Evolutionary conservation across 768 basidiomycete genomes (phyloP), one percentile per base, ranked within the genome.

Genomic region (Asterophora parasitica): DNA sequence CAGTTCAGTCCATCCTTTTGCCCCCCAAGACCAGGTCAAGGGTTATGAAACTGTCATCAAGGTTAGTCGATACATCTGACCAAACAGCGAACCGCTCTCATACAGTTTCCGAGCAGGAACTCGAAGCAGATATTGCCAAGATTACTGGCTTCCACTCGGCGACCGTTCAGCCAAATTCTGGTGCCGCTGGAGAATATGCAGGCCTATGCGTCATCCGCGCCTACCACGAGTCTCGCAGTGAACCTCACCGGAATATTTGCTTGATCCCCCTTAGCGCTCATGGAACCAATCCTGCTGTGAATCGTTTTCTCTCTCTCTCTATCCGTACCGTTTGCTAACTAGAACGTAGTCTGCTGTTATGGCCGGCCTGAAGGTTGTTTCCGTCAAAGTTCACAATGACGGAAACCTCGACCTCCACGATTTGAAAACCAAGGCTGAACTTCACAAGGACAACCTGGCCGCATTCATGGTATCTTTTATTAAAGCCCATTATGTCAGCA

Each of bases 121-220:
- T 99, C 48, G 92, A 95, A 64, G 67, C 75, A 16, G 91, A 97
- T 70, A 75, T 99, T 6, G 91, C 90, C 75, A 86, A 78, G 59
- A 90, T 98, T 50, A 98, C 96, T 10, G 96, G 96, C n/a, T 96
- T 97, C 72, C 79, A 91, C 55, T 83, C 92, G 15, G 92, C 92
- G 51, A 94, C 92, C 0, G 77, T 99, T n/a, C 96, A 99, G 64
- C 96, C 96, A 30, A 99, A 99, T 67, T 98, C 96, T 11, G 96
- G 96, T 36, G 96, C 96, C 13, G 91, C 93, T 51, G 96, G 96
- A 20, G 96, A 99, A 70, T 99, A 94, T 59, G 81, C 96, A 27
- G 96, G 96, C n/a, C 78, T 99, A 16, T 85, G 81, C 43, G 86
- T 97, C 51, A 97, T 99, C 60, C 81, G 86, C 40, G 94, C 94